phyloP scores from a whole-genome alignment of 345 rosid genomes.

The Syzygium aqueum region DNA sequence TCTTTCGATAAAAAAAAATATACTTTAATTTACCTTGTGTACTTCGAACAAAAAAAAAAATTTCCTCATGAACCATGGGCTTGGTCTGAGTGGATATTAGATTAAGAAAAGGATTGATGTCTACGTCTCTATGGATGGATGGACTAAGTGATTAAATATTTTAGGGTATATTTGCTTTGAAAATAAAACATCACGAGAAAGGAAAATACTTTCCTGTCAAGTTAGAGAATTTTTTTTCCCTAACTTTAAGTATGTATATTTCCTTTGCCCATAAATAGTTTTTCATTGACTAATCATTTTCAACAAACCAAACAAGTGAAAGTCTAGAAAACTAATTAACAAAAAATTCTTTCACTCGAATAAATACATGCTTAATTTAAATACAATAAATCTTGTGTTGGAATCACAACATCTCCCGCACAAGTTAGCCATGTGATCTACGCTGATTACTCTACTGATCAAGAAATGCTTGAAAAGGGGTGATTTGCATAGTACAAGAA shows the following conservation, averaged over 20 bases:
- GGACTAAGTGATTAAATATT: neutral
- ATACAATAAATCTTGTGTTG: neutral
- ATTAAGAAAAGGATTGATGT: neutral
- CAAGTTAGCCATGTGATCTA: neutral
- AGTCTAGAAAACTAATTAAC: neutral
- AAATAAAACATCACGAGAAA: neutral
- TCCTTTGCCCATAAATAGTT: rapidly evolving
- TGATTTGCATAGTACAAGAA: neutral
- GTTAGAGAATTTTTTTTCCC: neutral
- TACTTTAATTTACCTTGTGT: too few species aligned
- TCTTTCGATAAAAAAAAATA: too few species aligned
- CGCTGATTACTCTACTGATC: neutral
- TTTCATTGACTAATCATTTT: rapidly evolving
- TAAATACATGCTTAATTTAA: neutral
- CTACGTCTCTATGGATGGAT: neutral
- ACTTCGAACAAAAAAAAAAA: too few species aligned
- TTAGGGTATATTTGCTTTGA: neutral
- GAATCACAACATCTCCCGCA: neutral
- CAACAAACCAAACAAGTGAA: neutral
- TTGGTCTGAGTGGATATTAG: neutral
- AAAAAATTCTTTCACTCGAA: neutral
- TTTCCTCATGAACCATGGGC: neutral
- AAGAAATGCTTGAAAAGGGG: neutral
- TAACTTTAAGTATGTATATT: neutral
- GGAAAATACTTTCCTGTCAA: neutral